These are phyloP conservation scores for Pholiota conissans DNA, from an alignment of 768 basidiomycete genomes.

Conservation along the genomic window DNA sequence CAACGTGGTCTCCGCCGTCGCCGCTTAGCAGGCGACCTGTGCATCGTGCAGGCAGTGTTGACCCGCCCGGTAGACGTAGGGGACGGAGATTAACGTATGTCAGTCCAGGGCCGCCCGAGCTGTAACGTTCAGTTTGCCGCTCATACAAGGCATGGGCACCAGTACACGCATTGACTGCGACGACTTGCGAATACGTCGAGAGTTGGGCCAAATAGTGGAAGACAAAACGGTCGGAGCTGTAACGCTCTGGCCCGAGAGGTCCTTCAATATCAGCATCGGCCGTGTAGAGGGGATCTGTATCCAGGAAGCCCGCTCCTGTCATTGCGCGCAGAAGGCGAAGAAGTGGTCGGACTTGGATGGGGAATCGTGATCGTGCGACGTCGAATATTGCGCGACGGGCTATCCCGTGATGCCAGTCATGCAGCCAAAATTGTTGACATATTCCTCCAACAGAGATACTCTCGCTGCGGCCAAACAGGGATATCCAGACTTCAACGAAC, in stretches of 20 bases:
- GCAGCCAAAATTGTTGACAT: slow-evolving; percentile 81
- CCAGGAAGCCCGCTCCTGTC: slow-evolving; percentile 74
- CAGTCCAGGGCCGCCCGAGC: slow-evolving; percentile 44
- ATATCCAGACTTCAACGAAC: slow-evolving; percentile 76
- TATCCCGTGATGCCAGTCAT: slow-evolving; percentile 66
- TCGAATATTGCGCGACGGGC: slow-evolving; percentile 82
- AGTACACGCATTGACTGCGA: slow-evolving; percentile 59
- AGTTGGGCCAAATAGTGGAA: slow-evolving; percentile 76
- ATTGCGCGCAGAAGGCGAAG: slow-evolving; percentile 74
- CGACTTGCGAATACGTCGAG: slow-evolving; percentile 71
- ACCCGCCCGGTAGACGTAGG: slow-evolving; percentile 75
- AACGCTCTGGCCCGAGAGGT: slow-evolving; percentile 45
- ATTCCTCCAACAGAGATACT: slow-evolving; percentile 65
- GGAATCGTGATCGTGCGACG: slow-evolving; percentile 80
- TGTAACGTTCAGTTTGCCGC: slow-evolving; percentile 60
- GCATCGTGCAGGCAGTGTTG: slow-evolving; percentile 64
- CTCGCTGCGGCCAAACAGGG: slow-evolving; percentile 77
- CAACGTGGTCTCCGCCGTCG: slow-evolving; percentile 67
- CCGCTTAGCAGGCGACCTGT: slow-evolving; percentile 70
- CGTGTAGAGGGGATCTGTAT: slow-evolving; percentile 66
- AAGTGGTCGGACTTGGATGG: slow-evolving; percentile 71
- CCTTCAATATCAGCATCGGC: slow-evolving; percentile 45
- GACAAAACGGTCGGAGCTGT: slow-evolving; percentile 65
- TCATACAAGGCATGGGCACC: slow-evolving; percentile 77
- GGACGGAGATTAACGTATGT: slow-evolving; percentile 67